phyloP scores from a whole-genome alignment of 768 basidiomycete genomes.

The Tricholoma hemisulphureum region DNA sequence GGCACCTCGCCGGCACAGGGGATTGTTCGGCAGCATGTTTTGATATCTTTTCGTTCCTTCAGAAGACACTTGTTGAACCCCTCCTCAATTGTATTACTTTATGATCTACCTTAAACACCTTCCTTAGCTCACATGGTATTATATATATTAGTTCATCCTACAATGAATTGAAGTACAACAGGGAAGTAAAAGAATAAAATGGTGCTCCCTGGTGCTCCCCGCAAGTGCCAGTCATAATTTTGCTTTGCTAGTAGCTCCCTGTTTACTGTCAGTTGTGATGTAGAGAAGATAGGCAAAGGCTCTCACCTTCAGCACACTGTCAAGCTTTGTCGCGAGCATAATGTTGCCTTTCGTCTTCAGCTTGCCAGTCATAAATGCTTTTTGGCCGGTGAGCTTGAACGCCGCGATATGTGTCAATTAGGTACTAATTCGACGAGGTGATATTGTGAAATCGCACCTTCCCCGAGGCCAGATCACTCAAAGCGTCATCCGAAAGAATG shows the following conservation, averaged over 20 bases:
- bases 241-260: constrained; percentile 46
- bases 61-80: neutral
- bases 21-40: constrained; percentile 77
- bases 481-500: constrained; percentile 73
- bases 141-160: constrained; percentile 8
- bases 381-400: constrained; percentile 81
- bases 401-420: neutral
- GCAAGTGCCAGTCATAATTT: constrained; percentile 38
- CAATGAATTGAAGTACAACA: constrained; percentile 5
- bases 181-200: too few species aligned
- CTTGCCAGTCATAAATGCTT: constrained; percentile 94
- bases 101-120: constrained; percentile 3
- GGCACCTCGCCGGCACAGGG: constrained; percentile 67
- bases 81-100: constrained; percentile 6
- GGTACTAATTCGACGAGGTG: neutral
- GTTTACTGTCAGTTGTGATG: neutral
- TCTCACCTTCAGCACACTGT: constrained; percentile 74
- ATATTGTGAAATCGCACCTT: constrained; percentile 46
- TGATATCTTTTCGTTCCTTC: constrained; percentile 21
- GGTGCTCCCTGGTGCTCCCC: too few species aligned
- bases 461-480: constrained; percentile 66
- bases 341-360: constrained; percentile 91
- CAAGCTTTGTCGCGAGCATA: constrained; percentile 93
- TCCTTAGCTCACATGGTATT: constrained; percentile 6
- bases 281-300: neutral